phyloP scores from a whole-genome alignment of 2,329 filamentous ascomycete species.

The Cladophialophora chaetospira region DNA sequence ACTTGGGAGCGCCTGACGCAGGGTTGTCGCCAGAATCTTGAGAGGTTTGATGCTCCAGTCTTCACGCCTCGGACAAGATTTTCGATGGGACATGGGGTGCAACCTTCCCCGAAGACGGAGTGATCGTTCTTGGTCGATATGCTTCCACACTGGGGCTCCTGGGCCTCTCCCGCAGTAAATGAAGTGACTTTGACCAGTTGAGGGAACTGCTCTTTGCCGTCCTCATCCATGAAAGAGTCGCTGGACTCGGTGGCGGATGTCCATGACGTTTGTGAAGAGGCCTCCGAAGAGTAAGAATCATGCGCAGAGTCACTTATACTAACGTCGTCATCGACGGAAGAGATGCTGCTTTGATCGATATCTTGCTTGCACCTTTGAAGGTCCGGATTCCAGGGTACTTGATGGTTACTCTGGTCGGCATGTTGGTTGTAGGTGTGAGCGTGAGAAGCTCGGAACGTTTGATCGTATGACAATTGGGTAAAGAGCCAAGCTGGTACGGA shows the following conservation, averaged over 20 bases:
- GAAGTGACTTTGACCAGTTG: constrained; percentile 4
- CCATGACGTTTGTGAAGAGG: constrained; percentile 24
- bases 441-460: neutral
- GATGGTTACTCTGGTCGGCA: constrained; percentile 15
- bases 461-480: constrained; percentile 7
- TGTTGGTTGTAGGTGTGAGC: constrained; percentile 8
- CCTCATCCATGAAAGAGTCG: constrained; percentile 23
- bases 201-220: constrained; percentile 18
- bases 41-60: constrained; percentile 5
- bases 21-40: neutral
- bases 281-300: constrained; percentile 24
- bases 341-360: constrained; percentile 21
- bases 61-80: constrained; percentile 6
- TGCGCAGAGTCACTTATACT: constrained; percentile 25
- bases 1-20: neutral
- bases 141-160: constrained; percentile 15
- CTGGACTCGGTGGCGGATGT: constrained; percentile 20
- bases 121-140: constrained; percentile 11
- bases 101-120: neutral
- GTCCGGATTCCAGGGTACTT: neutral
- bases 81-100: neutral
- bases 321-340: constrained; percentile 21
- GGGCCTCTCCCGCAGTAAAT: constrained; percentile 7
- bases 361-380: constrained; percentile 11
- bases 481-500: constrained; percentile 21